These are phyloP conservation scores for Lophiostoma macrostomum DNA, from an alignment of 495 filamentous ascomycete species.

Conservation along the genomic window DNA sequence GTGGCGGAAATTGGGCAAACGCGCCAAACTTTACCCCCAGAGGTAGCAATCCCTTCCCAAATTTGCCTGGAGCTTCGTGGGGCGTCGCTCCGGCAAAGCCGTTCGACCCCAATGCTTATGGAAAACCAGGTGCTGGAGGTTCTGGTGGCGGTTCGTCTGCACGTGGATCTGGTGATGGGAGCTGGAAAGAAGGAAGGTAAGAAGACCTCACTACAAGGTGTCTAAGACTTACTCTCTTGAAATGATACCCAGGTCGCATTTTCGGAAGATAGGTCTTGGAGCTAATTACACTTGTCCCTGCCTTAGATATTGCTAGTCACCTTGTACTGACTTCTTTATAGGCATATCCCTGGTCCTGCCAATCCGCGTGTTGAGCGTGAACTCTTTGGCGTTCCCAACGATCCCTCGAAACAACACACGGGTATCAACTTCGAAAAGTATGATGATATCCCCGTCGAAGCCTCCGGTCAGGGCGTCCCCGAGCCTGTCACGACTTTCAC, in stretches of 20 bases:
- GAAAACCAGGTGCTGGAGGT: conserved; percentile 56
- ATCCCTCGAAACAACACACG: conserved; percentile 89
- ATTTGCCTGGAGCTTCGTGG: conserved; percentile 24
- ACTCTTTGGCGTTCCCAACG: conserved; percentile 89
- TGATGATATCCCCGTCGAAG: conserved; percentile 97
- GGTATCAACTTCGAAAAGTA: conserved; percentile 99
- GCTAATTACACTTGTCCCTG: too few species aligned
- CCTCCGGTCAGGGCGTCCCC: conserved; percentile 89
- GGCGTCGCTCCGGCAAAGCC: conserved; percentile 14
- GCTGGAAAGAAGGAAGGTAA: conserved; percentile 94
- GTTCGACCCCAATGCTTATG: conserved; percentile 70
- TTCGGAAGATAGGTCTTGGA: too few species aligned
- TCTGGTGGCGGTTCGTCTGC: conserved; percentile 47
- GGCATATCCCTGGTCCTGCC: conserved; percentile 84
- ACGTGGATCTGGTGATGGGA: conserved; percentile 86
- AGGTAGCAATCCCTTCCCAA: conserved; percentile 33
- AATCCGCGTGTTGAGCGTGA: conserved; percentile 92
- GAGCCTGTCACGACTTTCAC: conserved; percentile 87
- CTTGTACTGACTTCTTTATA: too few species aligned
- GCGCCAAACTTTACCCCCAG: conserved; percentile 65
- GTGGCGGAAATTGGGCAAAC: conserved; percentile 69
- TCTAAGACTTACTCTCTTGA: too few species aligned
- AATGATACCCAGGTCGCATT: too few species aligned
- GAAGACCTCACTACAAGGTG: too few species aligned
- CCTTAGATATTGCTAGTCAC: too few species aligned